Percentiles rank a stretch among this genome's conserved stretches.
Evolutionary conservation across 2,329 filamentous ascomycete genomes (phyloP).

Genomic region (Periconia macrospinosa): DNA sequence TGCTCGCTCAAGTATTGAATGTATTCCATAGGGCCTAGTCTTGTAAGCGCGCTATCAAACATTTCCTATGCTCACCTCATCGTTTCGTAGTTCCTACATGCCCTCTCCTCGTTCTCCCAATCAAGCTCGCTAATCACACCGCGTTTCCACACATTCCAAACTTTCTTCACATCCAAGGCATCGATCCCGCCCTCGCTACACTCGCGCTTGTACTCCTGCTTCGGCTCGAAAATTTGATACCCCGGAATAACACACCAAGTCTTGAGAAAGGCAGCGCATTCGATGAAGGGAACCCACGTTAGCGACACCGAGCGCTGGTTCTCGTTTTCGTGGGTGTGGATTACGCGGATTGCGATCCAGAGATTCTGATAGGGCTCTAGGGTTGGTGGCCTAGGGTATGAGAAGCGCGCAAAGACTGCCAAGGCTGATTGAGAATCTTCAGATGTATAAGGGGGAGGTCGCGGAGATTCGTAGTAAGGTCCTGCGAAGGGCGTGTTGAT

Average conservation of each 20-base stretch:
- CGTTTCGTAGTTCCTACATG: no score
- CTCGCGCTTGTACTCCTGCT: background rate
- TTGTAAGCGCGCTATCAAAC: no score
- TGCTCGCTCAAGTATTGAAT: no score
- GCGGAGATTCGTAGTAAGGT: background rate
- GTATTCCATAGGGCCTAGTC: no score
- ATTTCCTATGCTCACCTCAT: no score
- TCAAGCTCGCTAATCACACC: background rate
- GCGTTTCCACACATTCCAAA: constrained; percentile 3
- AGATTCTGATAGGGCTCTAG: background rate
- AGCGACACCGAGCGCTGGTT: background rate
- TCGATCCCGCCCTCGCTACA: background rate
- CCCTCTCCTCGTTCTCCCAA: no score
- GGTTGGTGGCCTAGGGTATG: background rate
- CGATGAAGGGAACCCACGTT: background rate
- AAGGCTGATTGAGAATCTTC: background rate
- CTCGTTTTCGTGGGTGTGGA: background rate
- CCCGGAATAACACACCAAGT: background rate
- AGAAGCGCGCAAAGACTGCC: background rate
- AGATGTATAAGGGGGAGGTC: background rate
- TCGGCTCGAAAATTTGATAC: background rate
- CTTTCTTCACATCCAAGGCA: background rate
- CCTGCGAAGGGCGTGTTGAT: constrained; percentile 1
- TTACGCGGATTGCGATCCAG: background rate
- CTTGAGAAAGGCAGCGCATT: background rate